A percentile compares a stretch with the other conserved stretches of the same genome.
phyloP scores from a whole-genome alignment of 768 basidiomycete species.

The Suillus plorans region DNA sequence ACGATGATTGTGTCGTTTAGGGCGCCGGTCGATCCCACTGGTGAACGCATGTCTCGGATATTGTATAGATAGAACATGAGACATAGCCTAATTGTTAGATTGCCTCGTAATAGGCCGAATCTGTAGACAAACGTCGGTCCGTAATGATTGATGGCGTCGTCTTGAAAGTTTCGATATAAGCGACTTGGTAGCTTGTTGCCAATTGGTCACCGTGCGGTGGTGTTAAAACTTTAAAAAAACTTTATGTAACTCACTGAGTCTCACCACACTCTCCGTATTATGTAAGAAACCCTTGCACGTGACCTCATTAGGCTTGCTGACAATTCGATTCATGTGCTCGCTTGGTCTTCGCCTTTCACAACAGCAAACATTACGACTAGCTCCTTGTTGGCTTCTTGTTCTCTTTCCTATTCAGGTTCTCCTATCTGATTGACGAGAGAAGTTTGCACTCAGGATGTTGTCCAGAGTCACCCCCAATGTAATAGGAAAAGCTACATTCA shows the following conservation, averaged over 20 bases:
- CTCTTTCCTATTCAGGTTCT: conserved; percentile 14
- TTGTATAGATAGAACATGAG: neutral
- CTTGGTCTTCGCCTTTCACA: conserved; percentile 1
- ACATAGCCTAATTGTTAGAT: neutral
- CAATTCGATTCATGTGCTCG: neutral
- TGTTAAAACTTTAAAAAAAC: neutral
- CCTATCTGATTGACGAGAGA: conserved; percentile 2
- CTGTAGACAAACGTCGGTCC: neutral
- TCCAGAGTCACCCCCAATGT: conserved; percentile 50
- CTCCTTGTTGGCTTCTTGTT: conserved; percentile 9
- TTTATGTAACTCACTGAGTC: neutral
- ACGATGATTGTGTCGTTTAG: neutral
- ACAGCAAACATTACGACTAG: neutral
- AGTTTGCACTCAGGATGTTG: conserved; percentile 42
- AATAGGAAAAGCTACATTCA: conserved; percentile 24
- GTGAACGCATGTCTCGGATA: neutral
- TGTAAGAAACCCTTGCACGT: neutral
- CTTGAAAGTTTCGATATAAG: neutral
- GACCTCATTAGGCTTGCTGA: neutral
- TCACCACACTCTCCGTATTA: neutral
- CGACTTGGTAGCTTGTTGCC: neutral
- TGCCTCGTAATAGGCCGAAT: neutral
- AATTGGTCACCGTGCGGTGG: neutral
- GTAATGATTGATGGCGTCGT: neutral
- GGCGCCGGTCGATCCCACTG: neutral